Conservation (phyloP, 192 early-diverging fungal species). For the Podila minutissima region DNA sequence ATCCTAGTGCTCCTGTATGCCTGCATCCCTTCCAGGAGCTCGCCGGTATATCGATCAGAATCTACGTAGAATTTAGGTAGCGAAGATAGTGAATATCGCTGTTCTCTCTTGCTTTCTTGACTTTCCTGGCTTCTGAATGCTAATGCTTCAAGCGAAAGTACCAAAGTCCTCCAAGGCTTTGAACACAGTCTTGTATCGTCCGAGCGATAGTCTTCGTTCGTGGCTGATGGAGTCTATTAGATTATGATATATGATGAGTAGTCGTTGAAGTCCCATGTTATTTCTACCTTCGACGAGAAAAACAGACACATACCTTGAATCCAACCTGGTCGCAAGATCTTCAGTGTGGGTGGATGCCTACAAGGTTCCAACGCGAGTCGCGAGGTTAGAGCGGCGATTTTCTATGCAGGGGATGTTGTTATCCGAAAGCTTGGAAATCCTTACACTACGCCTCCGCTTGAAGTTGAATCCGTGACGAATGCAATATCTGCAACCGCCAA, state of each 20-base stretch:
- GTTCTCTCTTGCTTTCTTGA: too few relatives aligned
- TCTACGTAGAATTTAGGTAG: not conserved
- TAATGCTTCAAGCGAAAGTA: not conserved
- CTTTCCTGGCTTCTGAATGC: not conserved
- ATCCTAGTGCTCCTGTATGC: constrained; percentile 25
- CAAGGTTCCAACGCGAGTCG: not conserved
- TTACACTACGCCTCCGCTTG: not conserved
- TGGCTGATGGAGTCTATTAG: constrained; percentile 18
- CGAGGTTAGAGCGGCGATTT: too few relatives aligned
- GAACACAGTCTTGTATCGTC: constrained; percentile 22
- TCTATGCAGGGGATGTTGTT: not conserved
- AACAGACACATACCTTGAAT: constrained; percentile 23
- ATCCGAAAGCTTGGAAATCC: not conserved
- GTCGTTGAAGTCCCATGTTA: not conserved
- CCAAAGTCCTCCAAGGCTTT: constrained; percentile 14
- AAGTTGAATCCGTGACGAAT: constrained; percentile 21
- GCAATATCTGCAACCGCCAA: constrained; percentile 33
- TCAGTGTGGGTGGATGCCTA: constrained; percentile 16
- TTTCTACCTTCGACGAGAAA: not conserved
- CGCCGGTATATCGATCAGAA: not conserved
- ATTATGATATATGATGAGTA: too few relatives aligned
- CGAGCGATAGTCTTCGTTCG: constrained; percentile 15
- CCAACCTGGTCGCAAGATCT: constrained; percentile 42
- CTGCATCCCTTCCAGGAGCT: constrained; percentile 18
- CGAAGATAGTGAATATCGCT: not conserved